These are phyloP conservation scores for Annona squamosa DNA, from an alignment of 164 flowering plant genomes.

Conservation along the genomic window DNA sequence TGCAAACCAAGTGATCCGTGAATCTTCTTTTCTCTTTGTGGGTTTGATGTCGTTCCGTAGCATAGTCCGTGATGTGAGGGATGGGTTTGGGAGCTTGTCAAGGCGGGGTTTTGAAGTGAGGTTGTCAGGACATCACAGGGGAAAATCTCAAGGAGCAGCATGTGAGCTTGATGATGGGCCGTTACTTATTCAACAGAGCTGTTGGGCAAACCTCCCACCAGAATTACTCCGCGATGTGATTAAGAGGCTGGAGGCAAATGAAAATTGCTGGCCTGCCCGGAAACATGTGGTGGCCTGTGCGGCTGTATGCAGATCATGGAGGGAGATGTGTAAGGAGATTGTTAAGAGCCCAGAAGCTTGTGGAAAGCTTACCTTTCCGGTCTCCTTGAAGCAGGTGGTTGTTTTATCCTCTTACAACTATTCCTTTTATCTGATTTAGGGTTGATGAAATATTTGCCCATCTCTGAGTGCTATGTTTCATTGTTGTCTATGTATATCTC, in stretches of 20 bases:
- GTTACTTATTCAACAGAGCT: slow-evolving; percentile 46
- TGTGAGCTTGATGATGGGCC: slow-evolving; percentile 55
- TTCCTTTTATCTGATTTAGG: too few species aligned
- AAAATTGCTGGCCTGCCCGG: slow-evolving; percentile 82
- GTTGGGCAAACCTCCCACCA: slow-evolving; percentile 92
- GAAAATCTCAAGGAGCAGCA: slow-evolving; percentile 65
- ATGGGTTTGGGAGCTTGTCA: slow-evolving; percentile 86
- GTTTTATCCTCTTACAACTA: not conserved
- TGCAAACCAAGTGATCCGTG: not conserved
- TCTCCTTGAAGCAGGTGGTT: slow-evolving; percentile 78
- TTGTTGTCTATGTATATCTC: too few species aligned
- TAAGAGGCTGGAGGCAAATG: slow-evolving; percentile 82
- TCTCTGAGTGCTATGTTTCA: too few species aligned
- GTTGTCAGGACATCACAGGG: slow-evolving; percentile 56
- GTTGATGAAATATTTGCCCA: too few species aligned
- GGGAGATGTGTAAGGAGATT: slow-evolving; percentile 85
- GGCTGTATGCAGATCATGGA: slow-evolving; percentile 86
- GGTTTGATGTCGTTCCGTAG: slow-evolving; percentile 80
- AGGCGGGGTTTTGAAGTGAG: slow-evolving; percentile 79
- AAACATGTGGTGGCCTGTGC: slow-evolving; percentile 88
- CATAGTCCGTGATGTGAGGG: slow-evolving; percentile 83
- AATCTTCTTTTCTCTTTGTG: not conserved
- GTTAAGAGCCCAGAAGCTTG: slow-evolving; percentile 67
- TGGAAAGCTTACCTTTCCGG: slow-evolving; percentile 87
- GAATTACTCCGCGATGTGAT: slow-evolving; percentile 81